Evolutionary conservation across 176 grass and related monocot genomes (phyloP).

Genomic region (Oryza brachyantha): DNA sequence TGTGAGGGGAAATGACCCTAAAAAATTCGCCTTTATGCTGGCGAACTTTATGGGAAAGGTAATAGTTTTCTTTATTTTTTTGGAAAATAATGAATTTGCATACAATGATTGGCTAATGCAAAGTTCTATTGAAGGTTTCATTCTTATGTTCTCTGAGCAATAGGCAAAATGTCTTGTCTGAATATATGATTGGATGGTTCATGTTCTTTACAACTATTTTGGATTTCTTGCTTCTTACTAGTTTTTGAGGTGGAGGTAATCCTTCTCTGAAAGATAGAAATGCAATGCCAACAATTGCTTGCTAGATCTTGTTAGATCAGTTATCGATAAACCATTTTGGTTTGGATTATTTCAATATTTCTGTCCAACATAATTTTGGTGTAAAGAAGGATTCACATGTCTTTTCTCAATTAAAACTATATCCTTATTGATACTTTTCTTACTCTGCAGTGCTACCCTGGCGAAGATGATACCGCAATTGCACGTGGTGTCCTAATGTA

Average conservation of each 20-base stretch:
- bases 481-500: slow-evolving; percentile 86
- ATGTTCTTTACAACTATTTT: not conserved
- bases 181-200: not conserved
- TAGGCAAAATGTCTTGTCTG: not conserved
- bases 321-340: not conserved
- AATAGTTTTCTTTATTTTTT: slow-evolving; percentile 26
- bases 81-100: not conserved
- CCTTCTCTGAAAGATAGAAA: slow-evolving; percentile 4
- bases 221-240: slow-evolving; percentile 11
- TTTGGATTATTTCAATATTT: not conserved
- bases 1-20: slow-evolving; percentile 85
- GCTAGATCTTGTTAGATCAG: not conserved
- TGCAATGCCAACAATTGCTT: not conserved
- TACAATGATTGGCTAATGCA: not conserved
- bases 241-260: not conserved
- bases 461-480: slow-evolving; percentile 95
- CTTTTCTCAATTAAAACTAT: not conserved
- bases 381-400: not conserved
- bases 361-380: not conserved
- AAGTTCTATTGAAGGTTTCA: not conserved
- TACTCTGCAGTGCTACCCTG: slow-evolving; percentile 82
- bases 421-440: slow-evolving; percentile 30
- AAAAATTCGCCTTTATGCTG: slow-evolving; percentile 86
- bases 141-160: slow-evolving; percentile 8
- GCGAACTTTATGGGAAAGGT: slow-evolving; percentile 99